A percentile compares a stretch with the other conserved stretches of the same genome.
Evolutionary conservation across 164 flowering plant species (phyloP).

Genomic region (Tetracentron sinense): DNA sequence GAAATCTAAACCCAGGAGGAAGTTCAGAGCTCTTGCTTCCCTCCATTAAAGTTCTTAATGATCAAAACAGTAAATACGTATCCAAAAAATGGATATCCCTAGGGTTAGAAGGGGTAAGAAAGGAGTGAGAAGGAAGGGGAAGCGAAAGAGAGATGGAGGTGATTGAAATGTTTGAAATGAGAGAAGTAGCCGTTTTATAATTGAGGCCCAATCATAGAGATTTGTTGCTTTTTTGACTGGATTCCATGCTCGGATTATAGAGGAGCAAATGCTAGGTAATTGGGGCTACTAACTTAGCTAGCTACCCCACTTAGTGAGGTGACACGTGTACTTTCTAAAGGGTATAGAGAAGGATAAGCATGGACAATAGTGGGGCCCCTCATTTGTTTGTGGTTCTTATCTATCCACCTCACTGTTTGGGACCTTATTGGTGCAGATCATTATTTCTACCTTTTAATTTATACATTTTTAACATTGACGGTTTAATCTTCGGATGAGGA

Average conservation of each 20-base stretch:
- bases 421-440: constrained; percentile 13
- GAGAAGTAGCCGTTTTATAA: constrained; percentile 37
- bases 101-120: no score
- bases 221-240: constrained; percentile 7
- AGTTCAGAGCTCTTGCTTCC: constrained; percentile 31
- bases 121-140: no score
- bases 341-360: no score
- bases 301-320: background rate
- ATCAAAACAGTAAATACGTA: no score
- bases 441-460: no score
- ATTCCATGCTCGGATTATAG: background rate
- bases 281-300: background rate
- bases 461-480: no score
- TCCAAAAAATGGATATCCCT: background rate
- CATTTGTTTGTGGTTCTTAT: no score
- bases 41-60: constrained; percentile 20
- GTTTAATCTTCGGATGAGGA: no score
- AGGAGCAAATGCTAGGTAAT: background rate
- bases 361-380: no score
- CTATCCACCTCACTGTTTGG: constrained; percentile 11
- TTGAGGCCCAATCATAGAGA: constrained; percentile 22
- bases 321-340: constrained; percentile 4
- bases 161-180: constrained; percentile 64
- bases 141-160: constrained; percentile 16
- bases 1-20: constrained; percentile 92